These are phyloP conservation scores for Eutrema yunnanense DNA, from an alignment of 345 rosid species.

Conservation along the genomic window DNA sequence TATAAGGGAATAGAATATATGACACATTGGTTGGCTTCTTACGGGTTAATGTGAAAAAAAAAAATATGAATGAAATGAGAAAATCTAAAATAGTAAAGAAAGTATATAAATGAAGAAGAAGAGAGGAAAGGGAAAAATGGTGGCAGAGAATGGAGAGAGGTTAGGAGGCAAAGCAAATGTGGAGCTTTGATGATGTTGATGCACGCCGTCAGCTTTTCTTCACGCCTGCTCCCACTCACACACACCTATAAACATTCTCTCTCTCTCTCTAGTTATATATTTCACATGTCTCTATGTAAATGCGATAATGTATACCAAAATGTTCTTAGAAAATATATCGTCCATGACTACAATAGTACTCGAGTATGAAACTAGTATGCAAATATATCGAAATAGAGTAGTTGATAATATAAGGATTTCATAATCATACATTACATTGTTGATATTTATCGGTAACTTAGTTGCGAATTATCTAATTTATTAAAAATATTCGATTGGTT, in stretches of 20 bases:
- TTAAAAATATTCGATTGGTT: not conserved
- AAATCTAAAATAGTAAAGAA: slow-evolving; percentile 12
- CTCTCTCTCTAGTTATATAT: not conserved
- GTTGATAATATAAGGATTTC: not conserved
- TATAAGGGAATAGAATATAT: slow-evolving; percentile 23
- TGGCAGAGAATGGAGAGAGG: slow-evolving; percentile 69
- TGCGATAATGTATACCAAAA: not conserved
- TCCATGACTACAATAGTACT: not conserved
- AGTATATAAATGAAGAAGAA: slow-evolving; percentile 15
- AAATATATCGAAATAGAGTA: not conserved
- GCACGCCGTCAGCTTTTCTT: slow-evolving; percentile 98
- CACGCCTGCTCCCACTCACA: slow-evolving; percentile 41
- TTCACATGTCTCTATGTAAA: slow-evolving; percentile 19
- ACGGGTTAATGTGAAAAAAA: slow-evolving; percentile 5
- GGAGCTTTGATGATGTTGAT: slow-evolving; percentile 70
- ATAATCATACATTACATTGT: not conserved
- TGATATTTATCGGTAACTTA: not conserved
- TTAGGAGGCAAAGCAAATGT: slow-evolving; percentile 62
- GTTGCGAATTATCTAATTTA: not conserved
- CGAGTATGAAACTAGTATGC: not conserved
- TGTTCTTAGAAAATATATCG: too few relatives aligned
- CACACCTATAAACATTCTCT: slow-evolving; percentile 33
- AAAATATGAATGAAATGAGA: not conserved
- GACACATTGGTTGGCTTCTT: slow-evolving; percentile 23
- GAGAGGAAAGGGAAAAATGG: slow-evolving; percentile 19